Evolutionary conservation across 1,139 yeast genomes (phyloP).

Genomic region (Wickerhamomyces sp.): DNA sequence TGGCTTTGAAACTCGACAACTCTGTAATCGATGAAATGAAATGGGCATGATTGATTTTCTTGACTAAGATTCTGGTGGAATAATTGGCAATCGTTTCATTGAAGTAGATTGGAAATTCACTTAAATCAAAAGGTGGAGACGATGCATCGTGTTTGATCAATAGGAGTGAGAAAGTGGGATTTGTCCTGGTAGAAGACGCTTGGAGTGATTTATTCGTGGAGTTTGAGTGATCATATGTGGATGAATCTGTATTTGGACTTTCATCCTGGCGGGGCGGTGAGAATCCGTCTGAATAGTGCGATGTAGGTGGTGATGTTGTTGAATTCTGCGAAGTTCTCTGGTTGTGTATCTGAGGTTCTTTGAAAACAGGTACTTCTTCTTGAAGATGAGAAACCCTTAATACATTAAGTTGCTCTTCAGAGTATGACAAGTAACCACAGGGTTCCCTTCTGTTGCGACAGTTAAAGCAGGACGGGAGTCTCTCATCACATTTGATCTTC

Average conservation of each 20-base stretch:
- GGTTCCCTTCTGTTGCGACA: constrained; percentile 13
- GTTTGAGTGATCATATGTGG: too few relatives aligned
- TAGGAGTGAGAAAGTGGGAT: too few relatives aligned
- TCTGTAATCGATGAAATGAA: not conserved
- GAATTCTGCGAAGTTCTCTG: too few relatives aligned
- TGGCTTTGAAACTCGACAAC: not conserved
- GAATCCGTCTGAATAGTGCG: too few relatives aligned
- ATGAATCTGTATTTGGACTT: too few relatives aligned
- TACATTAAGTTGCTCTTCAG: constrained; percentile 7
- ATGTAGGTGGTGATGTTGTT: too few relatives aligned
- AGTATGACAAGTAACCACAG: constrained; percentile 18
- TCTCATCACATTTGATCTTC: constrained; percentile 21
- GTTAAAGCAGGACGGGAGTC: constrained; percentile 16
- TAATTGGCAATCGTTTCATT: not conserved
- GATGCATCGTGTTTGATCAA: not conserved
- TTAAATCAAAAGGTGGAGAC: not conserved
- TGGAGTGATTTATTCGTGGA: too few relatives aligned
- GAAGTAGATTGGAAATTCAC: not conserved
- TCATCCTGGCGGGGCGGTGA: too few relatives aligned
- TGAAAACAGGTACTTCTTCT: constrained; percentile 7
- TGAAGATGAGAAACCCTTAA: constrained; percentile 12
- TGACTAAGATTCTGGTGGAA: not conserved
- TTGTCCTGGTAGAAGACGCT: too few relatives aligned
- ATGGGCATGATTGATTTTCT: not conserved
- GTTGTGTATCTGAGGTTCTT: too few relatives aligned